A percentile compares a stretch with the other conserved stretches of the same genome.
These are phyloP conservation scores for Pichia sp. DNA, from an alignment of 1,139 yeast species.

Conservation along the genomic window DNA sequence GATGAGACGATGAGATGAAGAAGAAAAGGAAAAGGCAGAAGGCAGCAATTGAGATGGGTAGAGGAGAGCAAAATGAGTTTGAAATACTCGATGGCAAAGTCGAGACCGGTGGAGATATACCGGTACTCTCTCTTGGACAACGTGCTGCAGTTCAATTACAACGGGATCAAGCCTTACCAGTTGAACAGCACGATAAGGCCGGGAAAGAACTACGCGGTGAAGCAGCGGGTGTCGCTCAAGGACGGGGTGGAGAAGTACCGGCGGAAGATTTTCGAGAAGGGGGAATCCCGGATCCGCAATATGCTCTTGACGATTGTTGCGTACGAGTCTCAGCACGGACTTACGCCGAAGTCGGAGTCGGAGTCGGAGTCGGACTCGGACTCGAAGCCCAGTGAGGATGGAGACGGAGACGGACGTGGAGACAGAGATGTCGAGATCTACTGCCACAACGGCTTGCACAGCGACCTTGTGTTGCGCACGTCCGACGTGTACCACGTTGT, in stretches of 20 bases:
- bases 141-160: constrained; percentile 4
- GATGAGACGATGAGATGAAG: too few species aligned
- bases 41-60: too few species aligned
- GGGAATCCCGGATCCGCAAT: constrained; percentile 12
- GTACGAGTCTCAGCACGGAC: constrained; percentile 13
- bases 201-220: neutral
- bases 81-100: neutral
- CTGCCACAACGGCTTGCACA: constrained; percentile 22
- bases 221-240: neutral
- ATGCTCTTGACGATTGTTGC: constrained; percentile 15
- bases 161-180: constrained; percentile 4
- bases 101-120: constrained; percentile 10
- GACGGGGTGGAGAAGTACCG: neutral
- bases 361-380: too few species aligned
- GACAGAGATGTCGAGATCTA: constrained; percentile 12
- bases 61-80: neutral
- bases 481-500: constrained; percentile 19
- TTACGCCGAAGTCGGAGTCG: too few species aligned
- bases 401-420: neutral
- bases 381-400: too few species aligned
- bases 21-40: too few species aligned
- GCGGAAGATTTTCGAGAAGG: neutral
- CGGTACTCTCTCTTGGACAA: constrained; percentile 6
- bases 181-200: constrained; percentile 1
- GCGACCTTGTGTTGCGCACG: constrained; percentile 14